phyloP scores from a whole-genome alignment of 1,139 yeast species.

The Pichia sp. region DNA sequence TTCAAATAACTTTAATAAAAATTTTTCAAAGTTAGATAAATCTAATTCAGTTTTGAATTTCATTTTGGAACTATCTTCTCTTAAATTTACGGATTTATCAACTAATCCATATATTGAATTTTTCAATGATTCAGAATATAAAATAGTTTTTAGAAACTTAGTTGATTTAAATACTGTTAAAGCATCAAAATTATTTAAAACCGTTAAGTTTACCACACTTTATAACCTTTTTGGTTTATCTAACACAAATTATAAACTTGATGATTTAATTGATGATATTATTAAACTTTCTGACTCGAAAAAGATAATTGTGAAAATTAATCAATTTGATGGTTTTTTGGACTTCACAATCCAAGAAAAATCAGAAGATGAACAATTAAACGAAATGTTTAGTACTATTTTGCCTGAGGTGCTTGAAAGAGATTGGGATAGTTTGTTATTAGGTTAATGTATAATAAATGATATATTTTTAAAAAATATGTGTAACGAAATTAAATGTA shows the following conservation, averaged over 20 bases:
- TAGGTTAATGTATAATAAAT: background rate
- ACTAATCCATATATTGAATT: background rate
- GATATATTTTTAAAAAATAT: background rate
- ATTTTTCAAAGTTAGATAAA: background rate
- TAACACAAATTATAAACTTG: background rate
- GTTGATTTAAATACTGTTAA: conserved; percentile 6
- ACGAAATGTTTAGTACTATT: conserved; percentile 2
- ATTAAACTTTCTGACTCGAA: background rate
- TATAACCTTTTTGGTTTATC: background rate
- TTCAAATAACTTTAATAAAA: background rate
- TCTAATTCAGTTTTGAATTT: background rate
- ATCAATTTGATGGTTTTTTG: conserved; percentile 5
- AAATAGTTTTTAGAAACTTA: background rate
- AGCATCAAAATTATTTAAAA: conserved; percentile 2
- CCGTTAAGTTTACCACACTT: conserved; percentile 1
- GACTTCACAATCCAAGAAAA: conserved; percentile 2
- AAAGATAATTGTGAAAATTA: conserved; percentile 6
- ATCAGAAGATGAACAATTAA: background rate
- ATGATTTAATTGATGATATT: conserved; percentile 2
- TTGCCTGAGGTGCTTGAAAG: conserved; percentile 6
- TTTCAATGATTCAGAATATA: background rate
- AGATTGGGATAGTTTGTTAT: conserved; percentile 4
- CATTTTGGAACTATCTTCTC: background rate
- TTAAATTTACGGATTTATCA: background rate
- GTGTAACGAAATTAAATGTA: background rate